These are phyloP conservation scores for Crithidia acanthocephali DNA, from an alignment of 208 protist genomes.

Conservation along the genomic window DNA sequence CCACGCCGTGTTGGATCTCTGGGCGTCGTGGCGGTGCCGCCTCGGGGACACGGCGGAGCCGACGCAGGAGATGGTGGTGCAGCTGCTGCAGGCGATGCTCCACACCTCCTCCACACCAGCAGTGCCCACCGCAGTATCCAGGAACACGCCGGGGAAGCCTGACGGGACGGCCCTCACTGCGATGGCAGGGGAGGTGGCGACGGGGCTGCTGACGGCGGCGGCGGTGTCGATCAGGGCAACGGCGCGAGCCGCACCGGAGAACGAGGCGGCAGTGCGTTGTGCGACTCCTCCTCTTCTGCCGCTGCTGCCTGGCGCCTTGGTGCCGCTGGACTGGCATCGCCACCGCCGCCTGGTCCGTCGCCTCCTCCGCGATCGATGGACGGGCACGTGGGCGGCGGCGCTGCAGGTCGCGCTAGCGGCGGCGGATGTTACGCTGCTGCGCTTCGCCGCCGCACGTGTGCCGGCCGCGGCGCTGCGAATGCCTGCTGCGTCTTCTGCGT, in stretches of 20 bases:
- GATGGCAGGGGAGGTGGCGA: constrained; percentile 21
- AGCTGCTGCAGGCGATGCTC: constrained; percentile 56
- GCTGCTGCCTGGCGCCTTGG: constrained; percentile 15
- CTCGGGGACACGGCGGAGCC: constrained; percentile 56
- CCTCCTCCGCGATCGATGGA: constrained; percentile 66
- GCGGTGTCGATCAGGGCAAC: neutral
- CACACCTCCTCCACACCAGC: constrained; percentile 13
- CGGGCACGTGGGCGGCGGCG: constrained; percentile 65
- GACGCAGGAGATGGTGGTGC: constrained; percentile 51
- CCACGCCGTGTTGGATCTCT: constrained; percentile 53
- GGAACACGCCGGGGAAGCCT: neutral
- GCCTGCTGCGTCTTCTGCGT: neutral
- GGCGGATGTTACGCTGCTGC: constrained; percentile 39
- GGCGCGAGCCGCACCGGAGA: too few species aligned
- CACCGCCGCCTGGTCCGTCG: constrained; percentile 33
- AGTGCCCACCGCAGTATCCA: neutral
- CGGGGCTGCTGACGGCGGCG: constrained; percentile 21
- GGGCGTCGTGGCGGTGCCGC: constrained; percentile 66
- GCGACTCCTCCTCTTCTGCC: neutral
- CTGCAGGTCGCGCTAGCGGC: constrained; percentile 57
- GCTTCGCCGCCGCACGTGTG: constrained; percentile 37
- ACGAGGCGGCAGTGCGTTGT: neutral
- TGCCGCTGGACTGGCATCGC: constrained; percentile 47
- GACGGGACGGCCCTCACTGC: neutral
- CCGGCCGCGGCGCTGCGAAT: constrained; percentile 15